These are phyloP conservation scores for Bipolaris bicolor DNA, from an alignment of 2,329 filamentous ascomycete species.

Conservation along the genomic window DNA sequence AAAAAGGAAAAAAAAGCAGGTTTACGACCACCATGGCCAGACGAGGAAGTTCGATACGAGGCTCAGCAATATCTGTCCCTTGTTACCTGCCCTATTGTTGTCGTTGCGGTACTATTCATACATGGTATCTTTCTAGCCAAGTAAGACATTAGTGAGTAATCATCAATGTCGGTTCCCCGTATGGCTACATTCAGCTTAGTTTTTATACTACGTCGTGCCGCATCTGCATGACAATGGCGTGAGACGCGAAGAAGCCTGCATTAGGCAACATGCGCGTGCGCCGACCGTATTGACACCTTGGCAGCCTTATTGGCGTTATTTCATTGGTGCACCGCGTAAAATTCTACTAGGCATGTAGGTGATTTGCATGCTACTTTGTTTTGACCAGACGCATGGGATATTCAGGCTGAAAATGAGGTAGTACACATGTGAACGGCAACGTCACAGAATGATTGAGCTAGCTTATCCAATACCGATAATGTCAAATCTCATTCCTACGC, in stretches of 20 bases:
- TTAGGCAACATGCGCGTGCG: background rate
- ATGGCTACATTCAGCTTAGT: background rate
- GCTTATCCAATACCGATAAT: background rate
- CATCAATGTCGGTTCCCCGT: background rate
- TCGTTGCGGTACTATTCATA: no score
- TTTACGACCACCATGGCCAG: background rate
- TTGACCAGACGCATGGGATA: slow-evolving; percentile 4
- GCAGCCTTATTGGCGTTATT: background rate
- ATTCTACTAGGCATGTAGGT: background rate
- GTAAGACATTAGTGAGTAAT: background rate
- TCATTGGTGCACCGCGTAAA: slow-evolving; percentile 1
- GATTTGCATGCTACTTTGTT: background rate
- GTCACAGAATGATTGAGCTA: background rate
- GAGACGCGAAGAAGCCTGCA: background rate
- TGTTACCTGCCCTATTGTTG: background rate
- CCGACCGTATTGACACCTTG: background rate
- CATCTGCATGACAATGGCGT: background rate
- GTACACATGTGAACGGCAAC: slow-evolving; percentile 12
- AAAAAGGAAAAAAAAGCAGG: background rate
- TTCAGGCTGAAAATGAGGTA: slow-evolving; percentile 26
- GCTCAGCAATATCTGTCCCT: background rate
- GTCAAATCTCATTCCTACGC: slow-evolving; percentile 2
- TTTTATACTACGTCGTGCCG: background rate
- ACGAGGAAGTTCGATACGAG: slow-evolving; percentile 1
- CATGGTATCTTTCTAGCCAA: background rate